Conservation (phyloP, 495 filamentous ascomycete genomes). For the Penicillium odoratum region DNA sequence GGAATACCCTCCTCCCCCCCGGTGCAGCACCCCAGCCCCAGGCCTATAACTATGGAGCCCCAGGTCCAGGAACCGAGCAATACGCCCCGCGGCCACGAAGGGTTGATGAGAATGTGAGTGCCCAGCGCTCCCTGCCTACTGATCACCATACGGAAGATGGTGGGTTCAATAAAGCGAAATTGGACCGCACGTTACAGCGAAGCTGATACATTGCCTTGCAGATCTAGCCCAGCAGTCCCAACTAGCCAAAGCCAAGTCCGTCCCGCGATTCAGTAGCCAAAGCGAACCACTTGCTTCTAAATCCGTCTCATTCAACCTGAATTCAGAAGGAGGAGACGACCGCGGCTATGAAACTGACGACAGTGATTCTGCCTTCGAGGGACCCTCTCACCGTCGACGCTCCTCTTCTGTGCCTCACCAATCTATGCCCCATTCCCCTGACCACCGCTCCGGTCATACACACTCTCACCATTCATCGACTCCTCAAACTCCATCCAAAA, state of each 20-base stretch:
- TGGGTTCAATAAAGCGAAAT: constrained; percentile 34
- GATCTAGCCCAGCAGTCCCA: constrained; percentile 12
- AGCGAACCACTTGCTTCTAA: constrained; percentile 20
- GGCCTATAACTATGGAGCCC: constrained; percentile 45
- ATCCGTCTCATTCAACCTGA: constrained; percentile 40
- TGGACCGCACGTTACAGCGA: neutral
- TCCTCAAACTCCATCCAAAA: constrained; percentile 13
- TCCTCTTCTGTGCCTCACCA: constrained; percentile 30
- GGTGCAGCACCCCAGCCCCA: constrained; percentile 43
- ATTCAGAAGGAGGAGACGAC: constrained; percentile 16
- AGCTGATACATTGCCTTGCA: constrained; percentile 23
- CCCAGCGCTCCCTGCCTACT: constrained; percentile 37
- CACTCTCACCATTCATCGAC: constrained; percentile 7
- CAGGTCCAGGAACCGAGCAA: constrained; percentile 36
- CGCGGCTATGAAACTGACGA: constrained; percentile 47
- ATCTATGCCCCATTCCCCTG: constrained; percentile 3
- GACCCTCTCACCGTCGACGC: constrained; percentile 29
- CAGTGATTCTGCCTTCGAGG: constrained; percentile 39
- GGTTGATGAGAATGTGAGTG: constrained; percentile 60
- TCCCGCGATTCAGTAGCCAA: neutral
- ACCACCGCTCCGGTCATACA: constrained; percentile 5
- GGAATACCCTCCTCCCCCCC: constrained; percentile 48
- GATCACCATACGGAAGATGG: constrained; percentile 41
- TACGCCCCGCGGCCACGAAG: constrained; percentile 46
- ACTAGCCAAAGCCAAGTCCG: constrained; percentile 28